A percentile compares a stretch with the other conserved stretches of the same genome.
These are phyloP conservation scores for Jacaranda mimosifolia DNA, from an alignment of 257 asterid species.

Conservation along the genomic window DNA sequence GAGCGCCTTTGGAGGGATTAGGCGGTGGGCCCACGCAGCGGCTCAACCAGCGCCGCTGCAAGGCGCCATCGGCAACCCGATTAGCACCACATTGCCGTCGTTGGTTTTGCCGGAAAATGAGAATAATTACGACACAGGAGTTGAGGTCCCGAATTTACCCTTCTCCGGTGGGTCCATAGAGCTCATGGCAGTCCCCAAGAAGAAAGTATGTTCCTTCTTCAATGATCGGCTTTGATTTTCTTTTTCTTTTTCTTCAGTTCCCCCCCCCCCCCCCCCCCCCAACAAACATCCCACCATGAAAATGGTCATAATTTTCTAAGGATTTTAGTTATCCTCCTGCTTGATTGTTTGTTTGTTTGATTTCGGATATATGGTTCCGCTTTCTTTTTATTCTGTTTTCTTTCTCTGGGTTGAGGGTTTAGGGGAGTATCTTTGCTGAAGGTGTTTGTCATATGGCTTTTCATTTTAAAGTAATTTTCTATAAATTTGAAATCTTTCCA, in stretches of 20 bases:
- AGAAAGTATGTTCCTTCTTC: slow-evolving; percentile 47
- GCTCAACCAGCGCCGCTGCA: slow-evolving; percentile 50
- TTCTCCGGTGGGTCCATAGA: slow-evolving; percentile 52
- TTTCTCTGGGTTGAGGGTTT: background rate
- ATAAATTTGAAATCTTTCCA: background rate
- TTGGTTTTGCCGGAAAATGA: slow-evolving; percentile 54
- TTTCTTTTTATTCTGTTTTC: background rate
- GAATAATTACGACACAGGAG: slow-evolving; percentile 24
- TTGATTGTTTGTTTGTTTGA: background rate
- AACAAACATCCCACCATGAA: too few species aligned
- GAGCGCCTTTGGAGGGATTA: slow-evolving; percentile 31
- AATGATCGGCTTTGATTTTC: background rate
- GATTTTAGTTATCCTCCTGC: background rate
- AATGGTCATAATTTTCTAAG: background rate
- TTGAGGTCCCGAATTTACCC: slow-evolving; percentile 35
- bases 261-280: too few species aligned
- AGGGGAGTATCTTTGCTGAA: background rate
- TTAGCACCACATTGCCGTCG: slow-evolving; percentile 40
- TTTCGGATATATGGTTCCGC: background rate
- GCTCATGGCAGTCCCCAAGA: slow-evolving; percentile 80
- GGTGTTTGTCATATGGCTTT: background rate
- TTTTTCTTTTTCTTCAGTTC: background rate
- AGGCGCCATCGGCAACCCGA: slow-evolving; percentile 27
- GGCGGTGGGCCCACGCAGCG: slow-evolving; percentile 47
- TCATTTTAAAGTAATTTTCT: background rate